Percentiles rank a stretch among this genome's conserved stretches.
These are phyloP conservation scores for Gentiana macrophylla DNA, from an alignment of 257 asterid species.

Conservation along the genomic window DNA sequence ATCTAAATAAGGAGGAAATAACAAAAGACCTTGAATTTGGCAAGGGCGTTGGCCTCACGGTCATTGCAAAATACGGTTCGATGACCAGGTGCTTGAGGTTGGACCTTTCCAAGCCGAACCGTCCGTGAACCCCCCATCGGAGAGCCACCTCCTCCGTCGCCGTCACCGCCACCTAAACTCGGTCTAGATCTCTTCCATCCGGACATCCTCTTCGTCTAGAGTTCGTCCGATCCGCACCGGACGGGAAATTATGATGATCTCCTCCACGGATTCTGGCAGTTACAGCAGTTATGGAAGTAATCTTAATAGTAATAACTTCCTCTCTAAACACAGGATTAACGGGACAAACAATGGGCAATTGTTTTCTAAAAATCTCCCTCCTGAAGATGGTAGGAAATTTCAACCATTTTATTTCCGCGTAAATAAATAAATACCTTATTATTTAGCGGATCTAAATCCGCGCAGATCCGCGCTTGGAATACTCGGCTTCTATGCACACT, in stretches of 20 bases:
- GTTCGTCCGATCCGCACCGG: conserved; percentile 38
- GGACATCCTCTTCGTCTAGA: conserved; percentile 33
- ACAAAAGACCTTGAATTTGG: conserved; percentile 59
- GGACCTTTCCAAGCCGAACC: conserved; percentile 83
- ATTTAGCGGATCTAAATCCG: too few species aligned
- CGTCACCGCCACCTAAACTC: conserved; percentile 16
- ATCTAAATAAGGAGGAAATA: neutral
- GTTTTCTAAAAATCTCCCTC: neutral
- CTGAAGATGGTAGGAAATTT: neutral
- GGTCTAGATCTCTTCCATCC: conserved; percentile 93
- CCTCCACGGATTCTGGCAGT: conserved; percentile 15
- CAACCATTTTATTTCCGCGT: neutral
- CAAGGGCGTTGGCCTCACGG: conserved; percentile 73
- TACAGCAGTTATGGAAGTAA: conserved; percentile 3
- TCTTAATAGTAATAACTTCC: neutral
- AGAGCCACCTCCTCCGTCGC: conserved; percentile 11
- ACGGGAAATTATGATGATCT: conserved; percentile 22
- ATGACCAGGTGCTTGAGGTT: conserved; percentile 99
- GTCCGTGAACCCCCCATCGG: conserved; percentile 40
- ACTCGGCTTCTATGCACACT: too few species aligned
- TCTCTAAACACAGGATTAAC: neutral
- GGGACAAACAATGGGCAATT: neutral
- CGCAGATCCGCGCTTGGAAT: too few species aligned
- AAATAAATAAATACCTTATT: neutral
- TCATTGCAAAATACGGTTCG: conserved; percentile 95